These are phyloP conservation scores for Penicillium roqueforti DNA, from an alignment of 495 filamentous ascomycete genomes.

Conservation along the genomic window DNA sequence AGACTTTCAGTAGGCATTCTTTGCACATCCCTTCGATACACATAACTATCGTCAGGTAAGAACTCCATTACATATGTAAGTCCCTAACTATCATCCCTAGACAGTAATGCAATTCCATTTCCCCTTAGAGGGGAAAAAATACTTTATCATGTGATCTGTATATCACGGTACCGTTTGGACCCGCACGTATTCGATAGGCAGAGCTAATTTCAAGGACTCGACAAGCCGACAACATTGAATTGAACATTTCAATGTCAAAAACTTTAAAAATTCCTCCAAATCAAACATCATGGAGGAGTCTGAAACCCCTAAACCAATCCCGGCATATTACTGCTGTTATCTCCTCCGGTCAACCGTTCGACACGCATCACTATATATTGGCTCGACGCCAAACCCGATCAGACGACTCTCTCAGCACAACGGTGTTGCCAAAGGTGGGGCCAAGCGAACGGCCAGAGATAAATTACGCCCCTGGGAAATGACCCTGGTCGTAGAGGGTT, in stretches of 20 bases:
- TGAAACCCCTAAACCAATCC: conserved; percentile 49
- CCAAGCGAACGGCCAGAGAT: conserved; percentile 61
- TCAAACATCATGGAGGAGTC: conserved; percentile 17
- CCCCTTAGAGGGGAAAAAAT: not conserved
- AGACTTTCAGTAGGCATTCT: not conserved
- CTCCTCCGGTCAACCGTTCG: conserved; percentile 76
- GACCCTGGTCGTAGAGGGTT: conserved; percentile 80
- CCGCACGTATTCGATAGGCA: conserved; percentile 4
- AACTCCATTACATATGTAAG: too few species aligned
- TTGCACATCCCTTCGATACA: not conserved
- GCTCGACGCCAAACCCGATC: conserved; percentile 81
- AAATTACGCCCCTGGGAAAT: conserved; percentile 90
- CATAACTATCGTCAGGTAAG: too few species aligned
- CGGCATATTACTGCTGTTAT: conserved; percentile 77
- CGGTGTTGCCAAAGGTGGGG: conserved; percentile 73
- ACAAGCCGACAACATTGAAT: not conserved
- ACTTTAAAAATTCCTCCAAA: not conserved
- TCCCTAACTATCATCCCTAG: not conserved
- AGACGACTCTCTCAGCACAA: conserved; percentile 88
- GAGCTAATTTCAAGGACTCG: conserved; percentile 6
- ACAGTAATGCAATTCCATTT: not conserved
- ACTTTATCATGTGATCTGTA: conserved; percentile 5
- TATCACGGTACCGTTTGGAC: not conserved
- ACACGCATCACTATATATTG: conserved; percentile 69
- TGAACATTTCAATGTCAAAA: not conserved